These are phyloP conservation scores for Petunia axillaris DNA, from an alignment of 257 asterid species.

Conservation along the genomic window DNA sequence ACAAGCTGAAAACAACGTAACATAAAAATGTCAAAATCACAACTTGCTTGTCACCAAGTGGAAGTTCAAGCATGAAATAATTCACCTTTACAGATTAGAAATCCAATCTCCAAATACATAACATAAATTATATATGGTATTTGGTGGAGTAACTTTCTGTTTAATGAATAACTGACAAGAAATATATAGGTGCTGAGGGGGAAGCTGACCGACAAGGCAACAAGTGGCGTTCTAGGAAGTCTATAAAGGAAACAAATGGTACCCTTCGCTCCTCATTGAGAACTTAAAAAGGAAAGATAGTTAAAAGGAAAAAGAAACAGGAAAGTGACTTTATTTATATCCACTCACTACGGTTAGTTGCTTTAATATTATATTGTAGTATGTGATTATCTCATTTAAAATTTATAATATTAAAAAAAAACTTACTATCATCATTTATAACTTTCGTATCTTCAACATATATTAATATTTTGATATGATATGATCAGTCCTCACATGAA, in stretches of 20 bases:
- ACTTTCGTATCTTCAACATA: not conserved
- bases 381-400: no score
- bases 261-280: constrained; percentile 32
- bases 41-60: constrained; percentile 13
- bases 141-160: constrained; percentile 26
- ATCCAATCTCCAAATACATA: not conserved
- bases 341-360: no score
- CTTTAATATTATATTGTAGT: no score
- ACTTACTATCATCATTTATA: no score
- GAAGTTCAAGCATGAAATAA: constrained; percentile 12
- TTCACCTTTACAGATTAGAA: constrained; percentile 37
- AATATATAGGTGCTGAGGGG: constrained; percentile 30
- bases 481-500: not conserved
- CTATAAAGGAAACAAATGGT: constrained; percentile 29
- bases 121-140: constrained; percentile 22
- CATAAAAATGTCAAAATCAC: constrained; percentile 40
- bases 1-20: constrained; percentile 28
- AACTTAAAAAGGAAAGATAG: constrained; percentile 31
- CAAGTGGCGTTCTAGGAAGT: constrained; percentile 45
- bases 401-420: no score
- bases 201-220: constrained; percentile 12
- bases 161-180: constrained; percentile 27
- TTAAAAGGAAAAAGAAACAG: constrained; percentile 3
- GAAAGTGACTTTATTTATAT: not conserved
- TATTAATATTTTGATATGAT: not conserved